These are phyloP conservation scores for Zasmidium angulare DNA, from an alignment of 2,329 filamentous ascomycete genomes.

Conservation along the genomic window DNA sequence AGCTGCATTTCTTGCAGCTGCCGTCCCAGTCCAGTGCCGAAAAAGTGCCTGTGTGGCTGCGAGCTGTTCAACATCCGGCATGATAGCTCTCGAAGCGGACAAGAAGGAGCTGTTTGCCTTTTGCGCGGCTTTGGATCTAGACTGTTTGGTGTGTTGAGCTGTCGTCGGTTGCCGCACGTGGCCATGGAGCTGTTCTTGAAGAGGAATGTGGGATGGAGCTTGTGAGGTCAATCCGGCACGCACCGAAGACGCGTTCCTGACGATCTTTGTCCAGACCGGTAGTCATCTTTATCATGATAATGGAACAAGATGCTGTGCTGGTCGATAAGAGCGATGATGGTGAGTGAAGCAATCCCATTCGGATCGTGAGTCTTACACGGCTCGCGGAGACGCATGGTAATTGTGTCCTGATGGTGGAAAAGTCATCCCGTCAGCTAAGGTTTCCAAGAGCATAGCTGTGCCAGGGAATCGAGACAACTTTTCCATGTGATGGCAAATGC, in stretches of 20 bases:
- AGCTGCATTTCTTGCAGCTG: background rate
- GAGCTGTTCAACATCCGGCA: background rate
- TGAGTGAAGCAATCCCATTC: no score
- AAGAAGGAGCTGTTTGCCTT: no score
- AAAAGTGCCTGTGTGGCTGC: background rate
- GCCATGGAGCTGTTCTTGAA: background rate
- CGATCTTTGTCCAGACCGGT: constrained; percentile 3
- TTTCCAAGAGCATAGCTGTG: background rate
- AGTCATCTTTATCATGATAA: background rate
- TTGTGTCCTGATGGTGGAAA: background rate
- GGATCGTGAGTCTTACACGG: no score
- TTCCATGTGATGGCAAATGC: background rate
- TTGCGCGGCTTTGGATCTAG: background rate
- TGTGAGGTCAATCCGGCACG: background rate
- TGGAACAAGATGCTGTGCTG: no score
- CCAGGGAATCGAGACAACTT: background rate
- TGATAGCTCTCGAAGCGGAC: background rate
- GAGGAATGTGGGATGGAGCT: background rate
- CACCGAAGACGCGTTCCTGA: constrained; percentile 3
- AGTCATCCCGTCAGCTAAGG: background rate
- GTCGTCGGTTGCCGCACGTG: background rate
- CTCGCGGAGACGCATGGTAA: background rate
- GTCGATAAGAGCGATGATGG: no score
- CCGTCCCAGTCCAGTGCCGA: background rate
- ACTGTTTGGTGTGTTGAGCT: background rate